Evolutionary conservation across 2,329 filamentous ascomycete species (phyloP).

Genomic region (Eutypa lata): DNA sequence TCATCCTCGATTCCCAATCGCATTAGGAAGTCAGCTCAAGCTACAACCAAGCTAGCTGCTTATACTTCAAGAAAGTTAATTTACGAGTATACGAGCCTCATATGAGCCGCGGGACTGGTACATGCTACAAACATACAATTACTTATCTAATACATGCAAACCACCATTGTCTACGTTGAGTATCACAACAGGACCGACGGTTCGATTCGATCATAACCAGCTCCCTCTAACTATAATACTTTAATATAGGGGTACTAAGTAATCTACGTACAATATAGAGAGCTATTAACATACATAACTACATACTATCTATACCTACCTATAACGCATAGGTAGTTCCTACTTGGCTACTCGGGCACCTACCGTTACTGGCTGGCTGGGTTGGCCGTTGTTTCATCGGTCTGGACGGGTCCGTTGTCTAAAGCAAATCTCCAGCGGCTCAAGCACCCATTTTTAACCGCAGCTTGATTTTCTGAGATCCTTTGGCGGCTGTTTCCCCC

Average conservation of each 20-base stretch:
- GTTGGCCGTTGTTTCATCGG: background rate
- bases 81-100: background rate
- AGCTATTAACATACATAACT: background rate
- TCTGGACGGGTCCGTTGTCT: background rate
- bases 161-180: conserved; percentile 2
- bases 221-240: background rate
- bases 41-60: too few relatives aligned
- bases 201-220: too few relatives aligned
- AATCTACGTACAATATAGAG: too few relatives aligned
- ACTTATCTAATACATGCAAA: too few relatives aligned
- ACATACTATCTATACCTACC: background rate
- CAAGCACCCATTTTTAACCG: background rate
- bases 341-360: background rate
- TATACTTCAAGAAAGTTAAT: background rate
- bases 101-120: background rate
- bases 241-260: too few relatives aligned
- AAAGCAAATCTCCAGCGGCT: background rate
- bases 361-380: background rate
- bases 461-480: background rate
- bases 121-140: too few relatives aligned
- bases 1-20: background rate
- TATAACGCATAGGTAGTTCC: too few relatives aligned
- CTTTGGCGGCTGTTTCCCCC: background rate
- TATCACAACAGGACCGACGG: too few relatives aligned
- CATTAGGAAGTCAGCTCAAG: background rate